These are phyloP conservation scores for Schizophyllum commune DNA, from an alignment of 1,284 basidiomycete genomes.

Conservation along the genomic window DNA sequence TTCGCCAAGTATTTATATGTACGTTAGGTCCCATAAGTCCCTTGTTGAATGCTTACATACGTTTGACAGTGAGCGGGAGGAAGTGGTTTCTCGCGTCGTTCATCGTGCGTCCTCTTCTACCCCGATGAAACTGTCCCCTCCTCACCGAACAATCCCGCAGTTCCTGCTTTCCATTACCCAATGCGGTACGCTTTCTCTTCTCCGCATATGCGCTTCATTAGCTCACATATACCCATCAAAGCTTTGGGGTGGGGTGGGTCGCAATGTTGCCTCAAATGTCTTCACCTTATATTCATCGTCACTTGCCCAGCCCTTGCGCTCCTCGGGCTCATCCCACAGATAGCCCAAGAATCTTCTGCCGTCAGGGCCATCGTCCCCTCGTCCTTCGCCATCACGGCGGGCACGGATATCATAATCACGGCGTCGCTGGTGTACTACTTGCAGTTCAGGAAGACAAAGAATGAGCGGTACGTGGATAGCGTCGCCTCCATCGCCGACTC, in stretches of 20 bases:
- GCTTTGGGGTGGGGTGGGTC: neutral
- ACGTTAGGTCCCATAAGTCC: neutral
- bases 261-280: neutral
- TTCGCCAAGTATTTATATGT: neutral
- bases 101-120: neutral
- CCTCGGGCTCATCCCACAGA: neutral
- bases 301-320: neutral
- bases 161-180: neutral
- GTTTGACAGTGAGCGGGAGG: neutral
- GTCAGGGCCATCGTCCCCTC: neutral
- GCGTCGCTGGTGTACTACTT: constrained; percentile 3
- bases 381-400: constrained; percentile 2
- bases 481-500: too few species aligned
- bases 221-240: neutral
- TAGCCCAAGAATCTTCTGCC: neutral
- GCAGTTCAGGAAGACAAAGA: constrained; percentile 2
- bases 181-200: neutral
- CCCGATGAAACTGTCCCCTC: neutral
- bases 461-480: neutral
- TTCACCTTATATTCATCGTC: neutral
- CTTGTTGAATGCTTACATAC: neutral
- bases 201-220: neutral
- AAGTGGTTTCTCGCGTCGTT: neutral
- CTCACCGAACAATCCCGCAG: neutral
- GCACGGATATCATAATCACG: constrained; percentile 2